Evolutionary conservation across 495 filamentous ascomycete species (phyloP).

Genomic region (Evernia prunastri): DNA sequence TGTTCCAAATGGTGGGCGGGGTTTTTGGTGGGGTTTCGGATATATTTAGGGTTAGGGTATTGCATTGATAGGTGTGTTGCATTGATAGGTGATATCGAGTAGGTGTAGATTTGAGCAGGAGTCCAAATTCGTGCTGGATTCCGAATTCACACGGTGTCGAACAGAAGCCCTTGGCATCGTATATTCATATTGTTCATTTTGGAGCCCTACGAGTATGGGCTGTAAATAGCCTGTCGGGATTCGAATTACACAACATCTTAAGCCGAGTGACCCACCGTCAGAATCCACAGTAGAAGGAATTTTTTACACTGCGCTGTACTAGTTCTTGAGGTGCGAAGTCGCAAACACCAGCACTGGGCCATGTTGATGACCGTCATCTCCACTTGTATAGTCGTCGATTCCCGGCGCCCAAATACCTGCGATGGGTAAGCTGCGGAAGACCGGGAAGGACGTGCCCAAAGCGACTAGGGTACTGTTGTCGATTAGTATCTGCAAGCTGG

Average conservation of each 20-base stretch:
- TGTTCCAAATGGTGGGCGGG: too few species aligned
- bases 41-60: too few species aligned
- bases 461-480: constrained; percentile 84
- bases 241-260: too few species aligned
- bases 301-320: background rate
- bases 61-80: too few species aligned
- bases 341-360: background rate
- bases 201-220: background rate
- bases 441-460: constrained; percentile 40
- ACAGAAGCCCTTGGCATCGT: too few species aligned
- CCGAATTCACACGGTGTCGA: too few species aligned
- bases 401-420: constrained; percentile 86
- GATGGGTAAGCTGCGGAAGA: constrained; percentile 63
- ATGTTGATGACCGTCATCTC: constrained; percentile 60
- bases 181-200: too few species aligned
- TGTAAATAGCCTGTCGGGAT: too few species aligned
- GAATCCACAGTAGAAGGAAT: background rate
- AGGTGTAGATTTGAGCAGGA: too few species aligned
- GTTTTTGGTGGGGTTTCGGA: too few species aligned
- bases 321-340: background rate
- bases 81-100: too few species aligned
- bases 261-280: background rate
- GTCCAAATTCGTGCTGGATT: too few species aligned
- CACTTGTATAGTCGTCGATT: constrained; percentile 85
- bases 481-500: constrained; percentile 92